Evolutionary conservation across 2,329 filamentous ascomycete species (phyloP).

Genomic region (Chaetomium globosum): DNA sequence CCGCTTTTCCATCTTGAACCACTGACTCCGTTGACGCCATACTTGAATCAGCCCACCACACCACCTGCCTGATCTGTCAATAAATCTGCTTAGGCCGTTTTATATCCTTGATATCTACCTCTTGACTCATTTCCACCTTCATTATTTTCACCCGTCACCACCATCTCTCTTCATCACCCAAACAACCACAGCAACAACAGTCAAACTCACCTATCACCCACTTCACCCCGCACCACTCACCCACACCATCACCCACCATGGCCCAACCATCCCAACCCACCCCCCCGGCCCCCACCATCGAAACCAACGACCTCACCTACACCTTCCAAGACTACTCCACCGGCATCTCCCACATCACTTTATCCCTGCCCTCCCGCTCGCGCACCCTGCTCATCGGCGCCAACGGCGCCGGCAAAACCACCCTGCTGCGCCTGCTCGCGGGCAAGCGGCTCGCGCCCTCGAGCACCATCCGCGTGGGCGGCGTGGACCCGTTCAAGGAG

Average conservation of each 20-base stretch:
- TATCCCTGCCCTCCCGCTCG: constrained; percentile 78
- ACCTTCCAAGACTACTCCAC: constrained; percentile 81
- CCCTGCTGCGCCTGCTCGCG: constrained; percentile 87
- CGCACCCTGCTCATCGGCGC: constrained; percentile 92
- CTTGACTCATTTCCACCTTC: background rate
- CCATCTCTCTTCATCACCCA: background rate
- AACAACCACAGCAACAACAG: background rate
- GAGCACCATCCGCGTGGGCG: constrained; percentile 73
- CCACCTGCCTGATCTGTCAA: background rate
- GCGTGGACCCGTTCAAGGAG: constrained; percentile 88
- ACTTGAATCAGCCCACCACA: background rate
- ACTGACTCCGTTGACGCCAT: background rate
- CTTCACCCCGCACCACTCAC: background rate
- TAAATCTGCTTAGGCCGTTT: background rate
- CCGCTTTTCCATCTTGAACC: background rate
- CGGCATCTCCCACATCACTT: constrained; percentile 73
- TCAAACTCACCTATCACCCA: background rate
- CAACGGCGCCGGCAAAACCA: constrained; percentile 97
- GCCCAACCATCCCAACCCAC: constrained; percentile 26
- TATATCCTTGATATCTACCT: background rate
- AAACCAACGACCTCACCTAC: constrained; percentile 78
- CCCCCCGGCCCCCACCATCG: constrained; percentile 64
- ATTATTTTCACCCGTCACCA: background rate
- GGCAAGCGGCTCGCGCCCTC: constrained; percentile 89
- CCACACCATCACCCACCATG: constrained; percentile 1